Conservation (phyloP, 2,329 filamentous ascomycete species). For the Cladosporium phlei region DNA sequence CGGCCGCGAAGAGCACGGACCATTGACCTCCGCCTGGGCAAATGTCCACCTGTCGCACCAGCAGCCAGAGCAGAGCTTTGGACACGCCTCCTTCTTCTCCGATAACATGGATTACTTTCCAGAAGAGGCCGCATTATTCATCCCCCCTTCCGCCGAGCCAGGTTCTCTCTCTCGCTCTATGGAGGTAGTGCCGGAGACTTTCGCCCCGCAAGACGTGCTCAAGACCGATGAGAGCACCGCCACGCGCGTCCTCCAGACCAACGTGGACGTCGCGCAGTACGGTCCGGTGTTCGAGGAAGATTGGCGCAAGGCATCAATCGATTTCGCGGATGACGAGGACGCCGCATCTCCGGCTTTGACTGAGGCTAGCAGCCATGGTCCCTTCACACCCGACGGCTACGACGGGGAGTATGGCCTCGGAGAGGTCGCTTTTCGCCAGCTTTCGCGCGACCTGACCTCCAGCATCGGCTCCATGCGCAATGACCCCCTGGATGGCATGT, state of each 20-base stretch:
- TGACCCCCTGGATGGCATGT: background rate
- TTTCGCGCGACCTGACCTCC: slow-evolving; percentile 1
- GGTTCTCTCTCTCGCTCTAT: no score
- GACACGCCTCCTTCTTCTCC: slow-evolving; percentile 2
- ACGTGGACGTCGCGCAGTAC: slow-evolving; percentile 6
- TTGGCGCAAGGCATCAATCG: slow-evolving; percentile 2
- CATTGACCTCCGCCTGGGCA: no score
- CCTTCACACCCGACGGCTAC: background rate
- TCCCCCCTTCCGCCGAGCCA: no score
- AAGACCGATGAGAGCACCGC: background rate
- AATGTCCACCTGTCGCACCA: no score
- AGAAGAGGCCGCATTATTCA: slow-evolving; percentile 2
- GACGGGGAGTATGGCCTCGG: background rate
- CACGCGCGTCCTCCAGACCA: background rate
- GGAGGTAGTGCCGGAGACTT: no score
- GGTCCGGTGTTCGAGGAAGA: background rate
- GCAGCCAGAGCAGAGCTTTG: background rate
- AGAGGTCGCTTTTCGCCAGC: background rate
- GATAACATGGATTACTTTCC: slow-evolving; percentile 3
- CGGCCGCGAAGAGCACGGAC: no score
- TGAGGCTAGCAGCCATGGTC: background rate
- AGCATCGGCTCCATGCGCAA: background rate
- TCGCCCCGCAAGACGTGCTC: background rate
- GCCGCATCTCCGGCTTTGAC: slow-evolving; percentile 4
- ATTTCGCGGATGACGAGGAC: slow-evolving; percentile 1